Base-by-base conservation (phyloP, 2,329 filamentous ascomycete genomes). In the Phaeosphaeriaceae sp. region DNA sequence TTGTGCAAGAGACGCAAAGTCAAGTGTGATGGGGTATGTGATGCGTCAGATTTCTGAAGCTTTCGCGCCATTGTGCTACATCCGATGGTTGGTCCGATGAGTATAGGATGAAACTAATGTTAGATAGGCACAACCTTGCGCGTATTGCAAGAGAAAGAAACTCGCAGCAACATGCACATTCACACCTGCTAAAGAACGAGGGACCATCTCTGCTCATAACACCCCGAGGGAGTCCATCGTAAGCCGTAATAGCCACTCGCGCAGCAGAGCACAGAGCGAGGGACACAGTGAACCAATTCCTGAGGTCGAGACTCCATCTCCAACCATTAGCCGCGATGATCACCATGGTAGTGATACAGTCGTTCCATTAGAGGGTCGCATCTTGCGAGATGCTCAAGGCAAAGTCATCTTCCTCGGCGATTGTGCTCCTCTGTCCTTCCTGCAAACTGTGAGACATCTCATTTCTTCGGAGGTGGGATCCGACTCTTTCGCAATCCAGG, bases 341-440 rank as follows among this genome's bases (percentile, higher is more conserved):
- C 48, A 78, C 72, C 68, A 79, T 25, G 45, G 45, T 63, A 65
- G 79, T 68, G 67, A 78, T 58, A 78, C 79, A 2, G 77, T 67
- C 0, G 79, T 82, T 6, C 79, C 79, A 10, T 69, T 79, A 13
- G 76, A 80, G 61, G 79, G 79, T 10, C 74, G 82, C 10, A 78
- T 85, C 24, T 74, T 85, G 10, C 81, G 81, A 22, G 83, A 84
- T 61, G 81, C 82, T 0, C 81, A 84, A 59, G 83, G 83, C 6
- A 84, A 84, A 54, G 80, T 83, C 50, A 84, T 85, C 66, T 85
- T 84, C 61, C 81, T 85, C 25, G 83, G 83, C 15, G 83, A 85
- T 57, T 84, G 81, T 40, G 83, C 82, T 33, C 83, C 82, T 48
- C 70, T 85, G 48, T 84, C 83, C 0, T 84, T 84, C 53, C 63